These are phyloP conservation scores for Calonectria henricotiae DNA, from an alignment of 2,329 filamentous ascomycete species.

Conservation along the genomic window DNA sequence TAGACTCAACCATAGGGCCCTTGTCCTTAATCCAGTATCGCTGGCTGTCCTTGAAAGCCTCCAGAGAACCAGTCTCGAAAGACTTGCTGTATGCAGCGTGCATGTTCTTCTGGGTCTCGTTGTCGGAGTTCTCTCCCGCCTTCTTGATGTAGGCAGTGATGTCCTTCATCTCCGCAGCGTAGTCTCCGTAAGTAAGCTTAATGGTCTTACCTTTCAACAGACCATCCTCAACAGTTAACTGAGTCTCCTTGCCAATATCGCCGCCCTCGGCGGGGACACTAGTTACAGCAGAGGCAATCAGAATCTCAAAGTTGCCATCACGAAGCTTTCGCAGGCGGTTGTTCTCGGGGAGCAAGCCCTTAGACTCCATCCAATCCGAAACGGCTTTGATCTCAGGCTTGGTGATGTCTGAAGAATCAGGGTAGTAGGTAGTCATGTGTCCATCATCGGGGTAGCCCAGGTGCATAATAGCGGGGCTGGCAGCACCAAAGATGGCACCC, in stretches of 20 bases:
- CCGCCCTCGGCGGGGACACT: conserved; percentile 75
- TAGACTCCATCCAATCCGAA: conserved; percentile 81
- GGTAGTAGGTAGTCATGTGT: conserved; percentile 88
- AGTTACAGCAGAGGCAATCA: conserved; percentile 80
- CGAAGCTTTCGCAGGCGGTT: conserved; percentile 80
- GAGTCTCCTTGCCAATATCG: conserved; percentile 78
- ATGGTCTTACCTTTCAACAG: conserved; percentile 78
- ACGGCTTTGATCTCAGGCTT: conserved; percentile 82
- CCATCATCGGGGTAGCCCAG: conserved; percentile 83
- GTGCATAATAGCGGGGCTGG: conserved; percentile 78
- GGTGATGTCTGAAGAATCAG: conserved; percentile 81
- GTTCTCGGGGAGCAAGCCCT: conserved; percentile 82
- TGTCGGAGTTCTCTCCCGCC: conserved; percentile 79
- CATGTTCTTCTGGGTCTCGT: conserved; percentile 83
- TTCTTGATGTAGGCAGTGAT: conserved; percentile 79
- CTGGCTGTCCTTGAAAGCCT: conserved; percentile 86
- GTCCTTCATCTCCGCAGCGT: conserved; percentile 79
- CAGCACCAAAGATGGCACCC: conserved; percentile 81
- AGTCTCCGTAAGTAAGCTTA: conserved; percentile 82
- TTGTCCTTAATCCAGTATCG: conserved; percentile 88
- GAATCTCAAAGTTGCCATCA: conserved; percentile 78
- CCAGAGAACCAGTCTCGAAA: conserved; percentile 81
- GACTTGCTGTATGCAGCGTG: conserved; percentile 82
- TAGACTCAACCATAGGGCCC: conserved; percentile 84
- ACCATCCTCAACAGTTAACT: conserved; percentile 74